phyloP scores from a whole-genome alignment of 208 protist genomes.

The Trypanosoma rangeli region DNA sequence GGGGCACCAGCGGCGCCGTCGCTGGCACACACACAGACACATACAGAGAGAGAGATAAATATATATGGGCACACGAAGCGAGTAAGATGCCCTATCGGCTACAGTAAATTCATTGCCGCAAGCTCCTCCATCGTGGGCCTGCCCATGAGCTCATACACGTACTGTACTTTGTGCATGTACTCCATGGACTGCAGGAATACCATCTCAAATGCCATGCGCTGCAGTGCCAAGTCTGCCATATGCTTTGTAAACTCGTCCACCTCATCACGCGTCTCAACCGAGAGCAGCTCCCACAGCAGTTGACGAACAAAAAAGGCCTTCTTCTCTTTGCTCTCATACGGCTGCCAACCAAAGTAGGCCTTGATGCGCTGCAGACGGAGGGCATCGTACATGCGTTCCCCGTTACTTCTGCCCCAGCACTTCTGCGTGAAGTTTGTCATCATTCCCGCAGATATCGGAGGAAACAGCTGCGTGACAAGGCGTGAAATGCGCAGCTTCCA shows the following conservation, averaged over 20 bases:
- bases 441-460: slow-evolving; percentile 71
- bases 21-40: not conserved
- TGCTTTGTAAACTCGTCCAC: slow-evolving; percentile 60
- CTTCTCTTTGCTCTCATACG: slow-evolving; percentile 80
- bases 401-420: slow-evolving; percentile 85
- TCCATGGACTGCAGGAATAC: slow-evolving; percentile 86
- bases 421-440: slow-evolving; percentile 93
- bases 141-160: slow-evolving; percentile 65
- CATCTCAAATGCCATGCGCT: slow-evolving; percentile 83
- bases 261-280: slow-evolving; percentile 53
- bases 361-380: slow-evolving; percentile 76
- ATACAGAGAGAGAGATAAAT: not conserved
- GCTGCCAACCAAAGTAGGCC: slow-evolving; percentile 66
- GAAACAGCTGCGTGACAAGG: slow-evolving; percentile 69
- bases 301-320: slow-evolving; percentile 87
- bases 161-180: slow-evolving; percentile 84
- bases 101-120: slow-evolving; percentile 58
- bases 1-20: too few species aligned
- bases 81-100: slow-evolving; percentile 3
- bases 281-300: slow-evolving; percentile 77
- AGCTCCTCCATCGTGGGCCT: slow-evolving; percentile 68
- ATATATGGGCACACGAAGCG: not conserved
- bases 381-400: slow-evolving; percentile 86
- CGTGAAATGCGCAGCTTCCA: slow-evolving; percentile 77
- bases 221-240: slow-evolving; percentile 55